A percentile compares a stretch with the other conserved stretches of the same genome.
These are phyloP conservation scores for Trypanosoma congolense DNA, from an alignment of 208 protist genomes.

Conservation along the genomic window DNA sequence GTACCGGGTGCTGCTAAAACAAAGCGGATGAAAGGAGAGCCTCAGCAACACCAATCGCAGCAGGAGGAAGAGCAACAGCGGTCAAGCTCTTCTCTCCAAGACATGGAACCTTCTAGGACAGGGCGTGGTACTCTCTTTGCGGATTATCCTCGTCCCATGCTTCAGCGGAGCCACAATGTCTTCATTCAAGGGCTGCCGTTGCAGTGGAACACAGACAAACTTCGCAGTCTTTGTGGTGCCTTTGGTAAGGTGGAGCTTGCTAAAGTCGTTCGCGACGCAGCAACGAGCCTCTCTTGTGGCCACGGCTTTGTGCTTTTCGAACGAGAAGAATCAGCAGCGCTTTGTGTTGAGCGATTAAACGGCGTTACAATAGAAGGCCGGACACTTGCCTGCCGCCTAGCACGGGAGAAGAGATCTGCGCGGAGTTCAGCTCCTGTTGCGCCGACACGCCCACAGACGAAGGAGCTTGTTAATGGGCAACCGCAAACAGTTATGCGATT, in stretches of 20 bases:
- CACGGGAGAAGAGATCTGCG: slow-evolving; percentile 9
- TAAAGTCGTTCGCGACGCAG: slow-evolving; percentile 21
- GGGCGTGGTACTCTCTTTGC: background rate
- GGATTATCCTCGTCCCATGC: background rate
- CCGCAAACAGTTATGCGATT: background rate
- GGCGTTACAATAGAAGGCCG: slow-evolving; percentile 7
- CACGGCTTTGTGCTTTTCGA: slow-evolving; percentile 32
- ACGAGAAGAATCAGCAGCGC: slow-evolving; percentile 15
- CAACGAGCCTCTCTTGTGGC: slow-evolving; percentile 19
- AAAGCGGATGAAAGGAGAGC: background rate
- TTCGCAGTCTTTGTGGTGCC: slow-evolving; percentile 19
- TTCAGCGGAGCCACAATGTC: slow-evolving; percentile 18
- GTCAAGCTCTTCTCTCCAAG: background rate
- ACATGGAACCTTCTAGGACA: background rate
- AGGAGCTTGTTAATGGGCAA: background rate
- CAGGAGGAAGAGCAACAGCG: too few relatives aligned
- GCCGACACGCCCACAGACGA: background rate
- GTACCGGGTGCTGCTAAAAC: background rate
- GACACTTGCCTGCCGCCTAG: slow-evolving; percentile 18
- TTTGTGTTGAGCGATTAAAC: slow-evolving; percentile 13
- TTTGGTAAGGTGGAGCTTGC: slow-evolving; percentile 23
- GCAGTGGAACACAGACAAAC: slow-evolving; percentile 24
- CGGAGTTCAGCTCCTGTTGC: background rate
- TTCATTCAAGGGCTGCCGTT: slow-evolving; percentile 24
- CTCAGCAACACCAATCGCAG: background rate